These are phyloP conservation scores for Xylaria acuta DNA, from an alignment of 495 filamentous ascomycete genomes.

Conservation along the genomic window DNA sequence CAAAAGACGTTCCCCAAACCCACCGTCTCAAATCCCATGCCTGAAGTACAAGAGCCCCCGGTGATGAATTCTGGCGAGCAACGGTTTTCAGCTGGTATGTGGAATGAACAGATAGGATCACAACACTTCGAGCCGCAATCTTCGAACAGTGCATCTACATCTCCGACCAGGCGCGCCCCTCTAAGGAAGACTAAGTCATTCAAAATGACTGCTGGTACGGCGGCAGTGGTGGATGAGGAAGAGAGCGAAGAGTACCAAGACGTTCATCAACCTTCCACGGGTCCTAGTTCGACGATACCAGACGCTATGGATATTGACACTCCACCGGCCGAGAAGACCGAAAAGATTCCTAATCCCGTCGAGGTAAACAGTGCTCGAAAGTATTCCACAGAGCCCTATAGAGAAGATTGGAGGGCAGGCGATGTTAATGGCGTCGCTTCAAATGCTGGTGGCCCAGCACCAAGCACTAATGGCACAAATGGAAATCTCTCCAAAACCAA, in stretches of 20 bases:
- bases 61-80: slow-evolving; percentile 32
- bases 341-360: slow-evolving; percentile 29
- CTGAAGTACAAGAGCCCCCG: slow-evolving; percentile 26
- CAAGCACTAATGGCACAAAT: slow-evolving; percentile 34
- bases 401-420: slow-evolving; percentile 57
- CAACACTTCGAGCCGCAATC: slow-evolving; percentile 60
- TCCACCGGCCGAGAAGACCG: slow-evolving; percentile 40
- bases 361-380: slow-evolving; percentile 45
- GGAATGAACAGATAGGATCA: slow-evolving; percentile 68
- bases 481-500: slow-evolving; percentile 24
- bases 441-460: slow-evolving; percentile 36
- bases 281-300: slow-evolving; percentile 20
- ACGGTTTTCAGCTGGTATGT: slow-evolving; percentile 67
- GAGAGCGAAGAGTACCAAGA: slow-evolving; percentile 40
- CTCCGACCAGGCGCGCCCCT: slow-evolving; percentile 46
- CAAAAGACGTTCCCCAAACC: slow-evolving; percentile 27
- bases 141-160: slow-evolving; percentile 39
- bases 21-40: slow-evolving; percentile 13
- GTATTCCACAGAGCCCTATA: slow-evolving; percentile 54
- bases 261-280: slow-evolving; percentile 19
- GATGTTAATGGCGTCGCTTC: slow-evolving; percentile 39
- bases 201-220: slow-evolving; percentile 51
- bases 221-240: slow-evolving; percentile 55
- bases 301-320: slow-evolving; percentile 64
- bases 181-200: slow-evolving; percentile 50